Evolutionary conservation across 371 early-diverging fungal species (phyloP).

Genomic region (Coelomomyces lativittatus): DNA sequence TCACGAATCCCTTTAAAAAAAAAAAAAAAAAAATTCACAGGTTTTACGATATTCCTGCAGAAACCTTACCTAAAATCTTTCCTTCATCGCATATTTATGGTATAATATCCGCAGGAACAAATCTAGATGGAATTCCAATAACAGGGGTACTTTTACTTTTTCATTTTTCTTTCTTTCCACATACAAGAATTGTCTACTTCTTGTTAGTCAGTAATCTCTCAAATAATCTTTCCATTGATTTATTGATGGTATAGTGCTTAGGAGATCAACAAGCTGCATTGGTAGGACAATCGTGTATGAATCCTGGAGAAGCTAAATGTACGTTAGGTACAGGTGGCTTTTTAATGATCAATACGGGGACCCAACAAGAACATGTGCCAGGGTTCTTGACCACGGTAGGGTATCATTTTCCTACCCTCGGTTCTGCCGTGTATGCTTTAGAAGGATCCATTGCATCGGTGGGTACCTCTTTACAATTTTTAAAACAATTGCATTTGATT

Average conservation of each 20-base stretch:
- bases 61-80: constrained; percentile 58
- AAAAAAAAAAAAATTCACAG: too few species aligned
- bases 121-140: constrained; percentile 49
- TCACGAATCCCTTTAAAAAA: too few species aligned
- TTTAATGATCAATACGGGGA: constrained; percentile 85
- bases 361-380: constrained; percentile 44
- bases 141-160: constrained; percentile 29
- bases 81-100: constrained; percentile 72
- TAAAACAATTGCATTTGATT: constrained; percentile 66
- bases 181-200: too few species aligned
- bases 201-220: too few species aligned
- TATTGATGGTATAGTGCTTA: constrained; percentile 41
- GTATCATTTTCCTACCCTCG: constrained; percentile 67
- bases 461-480: constrained; percentile 81
- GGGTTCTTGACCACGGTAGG: constrained; percentile 82
- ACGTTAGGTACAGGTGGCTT: constrained; percentile 94
- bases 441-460: constrained; percentile 85
- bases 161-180: too few species aligned
- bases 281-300: constrained; percentile 82
- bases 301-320: constrained; percentile 74
- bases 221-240: too few species aligned
- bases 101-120: constrained; percentile 31
- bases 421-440: constrained; percentile 57
- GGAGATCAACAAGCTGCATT: constrained; percentile 95
- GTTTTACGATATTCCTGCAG: constrained; percentile 49